Base-by-base conservation (phyloP, 1,139 yeast genomes). In the Saccharomycopsis hybrid region DNA sequence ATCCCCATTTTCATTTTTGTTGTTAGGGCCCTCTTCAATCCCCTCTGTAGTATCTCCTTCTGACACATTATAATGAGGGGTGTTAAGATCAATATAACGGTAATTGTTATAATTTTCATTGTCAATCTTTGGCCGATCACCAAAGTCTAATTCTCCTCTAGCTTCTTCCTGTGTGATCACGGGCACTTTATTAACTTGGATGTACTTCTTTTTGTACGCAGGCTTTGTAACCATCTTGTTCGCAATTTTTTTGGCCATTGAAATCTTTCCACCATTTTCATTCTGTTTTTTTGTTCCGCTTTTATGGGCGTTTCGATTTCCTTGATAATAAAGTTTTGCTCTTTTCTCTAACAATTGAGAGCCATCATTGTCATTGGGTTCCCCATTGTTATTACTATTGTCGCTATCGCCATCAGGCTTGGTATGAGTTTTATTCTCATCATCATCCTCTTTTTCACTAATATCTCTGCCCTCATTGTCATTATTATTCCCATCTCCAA, bases 381-480 rank as follows among this genome's bases (percentile, higher is more conserved):
- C 24, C 7, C 24, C 31, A 40, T 9, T 40, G 11, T 24, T 28
- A 40, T 40, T 40, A 8, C 30, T 28, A 24, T 18, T 27, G 7
- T 27, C 43, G 18, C 18, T 40, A 9, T 27, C 43, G 18, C 18
- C 18, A 18, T 18, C 18, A 18, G 18, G 18, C 18, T 18, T 18
- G 18, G 18, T 18, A 18, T 18, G 18, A 40, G 33, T 44, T 18
- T 37, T 41, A 25, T 30, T 30, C 7, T 28, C 42, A 28, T 44
- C 24, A 8, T 30, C 47, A 33, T 33, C 31, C 5, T 25, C 28
- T 30, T 43, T 43, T 25, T 43, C 40, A 35, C 40, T 33, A 28
- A 33, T 41, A 18, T 41, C 44, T 7, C 28, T 31, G 18, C 25
- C 31, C 13, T 30, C 44, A 41, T 41, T 31, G 30, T 41, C 44